phyloP scores from a whole-genome alignment of 106 monocot genomes.

The Phalaenopsis aphrodite region DNA sequence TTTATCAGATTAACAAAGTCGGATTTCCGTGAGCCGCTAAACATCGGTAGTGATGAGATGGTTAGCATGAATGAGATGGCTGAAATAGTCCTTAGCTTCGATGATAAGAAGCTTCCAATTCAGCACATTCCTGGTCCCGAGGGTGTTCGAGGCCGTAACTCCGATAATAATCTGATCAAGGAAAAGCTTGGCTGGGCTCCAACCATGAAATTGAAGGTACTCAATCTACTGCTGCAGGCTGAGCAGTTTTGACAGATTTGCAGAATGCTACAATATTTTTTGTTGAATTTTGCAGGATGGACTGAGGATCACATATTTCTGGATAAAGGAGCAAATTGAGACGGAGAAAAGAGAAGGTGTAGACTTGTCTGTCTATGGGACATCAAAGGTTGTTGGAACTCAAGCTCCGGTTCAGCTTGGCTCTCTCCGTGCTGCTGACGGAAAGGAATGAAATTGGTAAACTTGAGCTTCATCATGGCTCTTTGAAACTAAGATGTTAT shows the following conservation, averaged over 20 bases:
- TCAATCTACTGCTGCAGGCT: background rate
- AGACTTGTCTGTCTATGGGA: constrained; percentile 63
- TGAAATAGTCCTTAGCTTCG: constrained; percentile 85
- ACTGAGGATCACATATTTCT: constrained; percentile 85
- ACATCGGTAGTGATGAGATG: constrained; percentile 94
- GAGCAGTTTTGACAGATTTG: background rate
- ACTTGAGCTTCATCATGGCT: no score
- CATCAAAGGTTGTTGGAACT: constrained; percentile 85
- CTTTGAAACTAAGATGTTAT: background rate
- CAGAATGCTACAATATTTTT: background rate
- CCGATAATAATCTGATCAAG: constrained; percentile 85
- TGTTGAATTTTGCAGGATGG: constrained; percentile 56
- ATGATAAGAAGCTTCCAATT: constrained; percentile 76
- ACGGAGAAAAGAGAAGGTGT: constrained; percentile 65
- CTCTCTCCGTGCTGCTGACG: constrained; percentile 91
- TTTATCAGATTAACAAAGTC: constrained; percentile 67
- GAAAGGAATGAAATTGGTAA: constrained; percentile 52
- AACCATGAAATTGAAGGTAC: constrained; percentile 79
- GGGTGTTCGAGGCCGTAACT: constrained; percentile 94
- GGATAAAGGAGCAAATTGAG: constrained; percentile 93
- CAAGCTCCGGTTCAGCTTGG: constrained; percentile 94
- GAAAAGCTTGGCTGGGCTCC: constrained; percentile 97
- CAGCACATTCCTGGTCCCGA: constrained; percentile 98
- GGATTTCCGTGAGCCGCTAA: constrained; percentile 80
- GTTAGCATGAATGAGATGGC: constrained; percentile 99